Evolutionary conservation across 2,329 filamentous ascomycete species (phyloP), one percentile per base, ranked within the genome.

Genomic region (Aspergillus candidus): DNA sequence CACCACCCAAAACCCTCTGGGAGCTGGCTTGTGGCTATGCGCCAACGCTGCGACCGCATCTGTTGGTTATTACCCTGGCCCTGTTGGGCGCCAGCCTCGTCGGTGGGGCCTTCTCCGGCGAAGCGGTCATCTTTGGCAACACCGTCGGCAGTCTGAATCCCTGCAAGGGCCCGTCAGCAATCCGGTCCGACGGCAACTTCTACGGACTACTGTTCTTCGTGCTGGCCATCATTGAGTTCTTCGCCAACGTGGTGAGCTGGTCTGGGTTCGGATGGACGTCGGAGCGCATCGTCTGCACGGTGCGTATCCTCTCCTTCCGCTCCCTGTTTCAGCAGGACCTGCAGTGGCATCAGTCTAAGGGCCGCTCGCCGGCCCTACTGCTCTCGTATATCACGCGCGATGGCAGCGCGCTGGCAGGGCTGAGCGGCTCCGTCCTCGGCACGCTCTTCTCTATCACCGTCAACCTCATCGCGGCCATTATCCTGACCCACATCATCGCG

Each of bases 351-450:
- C 79, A 86, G 57, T 80, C 81, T 0, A 72, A 78, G 15, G 75
- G 73, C 4, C 75, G 83, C 17, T 82, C 75, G 1, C 80, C 84
- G 0, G 73, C 79, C 0, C 66, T 73, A 10, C 70, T 89, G 4
- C 70, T 88, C 2, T 80, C 79, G 0, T 77, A 82, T 51, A 83
- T 89, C 50, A 88, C 82, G 3, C 79, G 76, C 35, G 85, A 89
- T 55, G 78, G 80, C 2, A 80, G 79, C 17, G 76, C 82, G 0
- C 66, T 89, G 14, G 80, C 79, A 34, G 82, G 80, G 0, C 74
- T 89, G 50, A 84, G 79, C 43, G 84, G 84, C 8, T 83, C 81
- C 4, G 82, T 86, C 32, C 72, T 88, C 43, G 83, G 84, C 5
- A 85, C 81, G 0, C 66, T 86, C 14, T 79, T 87, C 45, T 81